A percentile compares a stretch with the other conserved stretches of the same genome.
phyloP scores from a whole-genome alignment of 306 rosid genomes.

The Ziziphus jujuba region DNA sequence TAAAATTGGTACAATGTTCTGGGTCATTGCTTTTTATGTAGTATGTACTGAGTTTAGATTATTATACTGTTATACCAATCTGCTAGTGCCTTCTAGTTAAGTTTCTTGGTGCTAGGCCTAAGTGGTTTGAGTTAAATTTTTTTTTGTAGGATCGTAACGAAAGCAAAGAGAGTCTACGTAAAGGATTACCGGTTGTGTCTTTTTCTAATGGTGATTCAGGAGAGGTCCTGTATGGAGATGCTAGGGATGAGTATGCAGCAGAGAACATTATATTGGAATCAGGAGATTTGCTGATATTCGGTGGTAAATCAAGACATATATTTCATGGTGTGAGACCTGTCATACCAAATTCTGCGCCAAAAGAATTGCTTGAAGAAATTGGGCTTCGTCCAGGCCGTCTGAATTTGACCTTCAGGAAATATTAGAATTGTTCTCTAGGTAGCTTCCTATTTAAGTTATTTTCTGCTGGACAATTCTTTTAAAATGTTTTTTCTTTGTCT shows the following conservation, averaged over 20 bases:
- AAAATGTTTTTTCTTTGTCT: too few species aligned
- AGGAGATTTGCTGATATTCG: slow-evolving; percentile 74
- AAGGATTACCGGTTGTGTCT: slow-evolving; percentile 68
- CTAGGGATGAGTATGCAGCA: slow-evolving; percentile 45
- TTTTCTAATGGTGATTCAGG: slow-evolving; percentile 75
- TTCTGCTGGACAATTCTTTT: too few species aligned
- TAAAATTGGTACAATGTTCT: too few species aligned
- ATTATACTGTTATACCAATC: too few species aligned
- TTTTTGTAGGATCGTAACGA: slow-evolving; percentile 62
- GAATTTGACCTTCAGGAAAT: slow-evolving; percentile 70
- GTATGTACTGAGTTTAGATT: too few species aligned
- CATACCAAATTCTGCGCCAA: slow-evolving; percentile 56
- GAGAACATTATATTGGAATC: slow-evolving; percentile 51
- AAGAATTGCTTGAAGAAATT: slow-evolving; percentile 33
- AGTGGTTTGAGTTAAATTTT: not conserved
- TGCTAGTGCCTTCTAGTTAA: not conserved
- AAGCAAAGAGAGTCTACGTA: slow-evolving; percentile 44
- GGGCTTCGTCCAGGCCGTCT: slow-evolving; percentile 56
- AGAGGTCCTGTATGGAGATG: slow-evolving; percentile 63
- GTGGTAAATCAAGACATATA: slow-evolving; percentile 58
- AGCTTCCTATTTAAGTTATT: too few species aligned
- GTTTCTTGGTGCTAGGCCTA: not conserved
- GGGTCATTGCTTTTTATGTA: too few species aligned
- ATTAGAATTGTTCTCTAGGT: not conserved
- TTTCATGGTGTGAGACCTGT: slow-evolving; percentile 69